Base-by-base conservation (phyloP, 2,329 filamentous ascomycete genomes). In the Byssothecium circinans region DNA sequence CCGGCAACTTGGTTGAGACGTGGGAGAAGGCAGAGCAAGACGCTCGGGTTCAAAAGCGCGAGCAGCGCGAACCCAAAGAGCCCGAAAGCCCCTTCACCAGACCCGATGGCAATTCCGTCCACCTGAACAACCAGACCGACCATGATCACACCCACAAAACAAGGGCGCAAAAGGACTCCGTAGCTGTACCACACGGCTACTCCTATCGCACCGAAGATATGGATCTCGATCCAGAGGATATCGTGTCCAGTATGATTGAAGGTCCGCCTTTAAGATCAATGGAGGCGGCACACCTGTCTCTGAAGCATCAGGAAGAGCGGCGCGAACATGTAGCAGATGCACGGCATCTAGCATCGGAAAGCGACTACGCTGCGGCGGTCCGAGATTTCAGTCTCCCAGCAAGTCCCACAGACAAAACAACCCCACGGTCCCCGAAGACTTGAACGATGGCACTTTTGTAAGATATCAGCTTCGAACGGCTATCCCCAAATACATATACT, bases 11-110 rank as follows among this genome's bases (percentile, higher is more conserved):
- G 7, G 61, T 68, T 15, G 56, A 62, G 8, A 64, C 62, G 1
- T 70, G 67, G 68, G 67, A 69, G 56, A 59, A 66, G 40, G 58
- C 64, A 52, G 67, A 65, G 39, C 47, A 61, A 12, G 65, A 67
- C 45, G 58, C 64, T 7, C 56, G 56, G n/a, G 42, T 14, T 18
- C 25, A 25, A 7, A 6, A 25, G 36, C 19, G 14, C 25, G 36
- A 23, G 20, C 36, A 23, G 20, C 19, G 36, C 19, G 12, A 25
- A 8, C 23, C 36, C 8, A 27, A 27, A 3, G 36, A 23, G 7
- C 8, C 11, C 20, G 36, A 39, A n/a, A 23, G 25, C 5, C 3
- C 22, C 8, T 22, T 8, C 17, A 4, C 19, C 22, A 39, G 12
- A 11, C 36, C 20, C 15, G 15, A 39, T 15, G 10, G 4, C 7